Percentiles rank a stretch among this genome's conserved stretches.
phyloP scores from a whole-genome alignment of 2,329 filamentous ascomycete genomes.

The Aspergillus pseudoterreus region DNA sequence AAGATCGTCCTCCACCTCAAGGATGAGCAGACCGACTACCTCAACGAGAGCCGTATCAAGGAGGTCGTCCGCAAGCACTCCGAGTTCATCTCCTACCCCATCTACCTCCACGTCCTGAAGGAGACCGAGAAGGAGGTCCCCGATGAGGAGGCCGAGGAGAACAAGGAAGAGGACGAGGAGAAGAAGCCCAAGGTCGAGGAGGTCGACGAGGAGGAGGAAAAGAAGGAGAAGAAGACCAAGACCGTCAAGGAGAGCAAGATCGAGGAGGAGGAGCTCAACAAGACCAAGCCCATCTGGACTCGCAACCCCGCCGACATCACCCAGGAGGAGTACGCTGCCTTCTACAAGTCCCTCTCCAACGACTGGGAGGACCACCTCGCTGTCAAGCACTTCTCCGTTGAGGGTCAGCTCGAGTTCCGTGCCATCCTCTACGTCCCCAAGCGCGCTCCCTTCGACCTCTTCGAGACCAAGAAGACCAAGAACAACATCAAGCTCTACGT shows the following conservation, averaged over 20 bases:
- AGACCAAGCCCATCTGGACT: constrained; percentile 99
- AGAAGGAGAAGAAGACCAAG: constrained; percentile 98
- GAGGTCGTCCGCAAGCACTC: constrained; percentile 99
- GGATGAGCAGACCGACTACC: constrained; percentile 98
- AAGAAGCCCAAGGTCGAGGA: constrained; percentile 97
- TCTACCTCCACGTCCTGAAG: constrained; percentile 99
- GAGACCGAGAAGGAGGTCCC: constrained; percentile 99
- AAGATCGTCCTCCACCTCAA: constrained; percentile 99
- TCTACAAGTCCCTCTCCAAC: constrained; percentile 99
- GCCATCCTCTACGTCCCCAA: constrained; percentile 99
- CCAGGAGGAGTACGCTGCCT: constrained; percentile 93
- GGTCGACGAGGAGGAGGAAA: constrained; percentile 76
- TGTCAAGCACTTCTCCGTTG: constrained; percentile 99
- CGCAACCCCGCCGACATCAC: constrained; percentile 94
- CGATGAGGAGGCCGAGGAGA: constrained; percentile 79
- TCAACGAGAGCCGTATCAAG: constrained; percentile 99
- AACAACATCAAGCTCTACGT: constrained; percentile 99
- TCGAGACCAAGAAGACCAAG: constrained; percentile 99
- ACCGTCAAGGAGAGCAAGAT: constrained; percentile 98
- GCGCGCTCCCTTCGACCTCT: constrained; percentile 98
- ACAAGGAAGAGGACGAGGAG: constrained; percentile 69
- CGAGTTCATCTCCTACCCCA: constrained; percentile 99
- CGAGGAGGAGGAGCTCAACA: constrained; percentile 99
- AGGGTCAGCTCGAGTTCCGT: constrained; percentile 99
- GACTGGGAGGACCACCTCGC: constrained; percentile 99